Evolutionary conservation across 2,329 filamentous ascomycete genomes (phyloP), one percentile per base, ranked within the genome.

Genomic region (Verticillium isaacii): DNA sequence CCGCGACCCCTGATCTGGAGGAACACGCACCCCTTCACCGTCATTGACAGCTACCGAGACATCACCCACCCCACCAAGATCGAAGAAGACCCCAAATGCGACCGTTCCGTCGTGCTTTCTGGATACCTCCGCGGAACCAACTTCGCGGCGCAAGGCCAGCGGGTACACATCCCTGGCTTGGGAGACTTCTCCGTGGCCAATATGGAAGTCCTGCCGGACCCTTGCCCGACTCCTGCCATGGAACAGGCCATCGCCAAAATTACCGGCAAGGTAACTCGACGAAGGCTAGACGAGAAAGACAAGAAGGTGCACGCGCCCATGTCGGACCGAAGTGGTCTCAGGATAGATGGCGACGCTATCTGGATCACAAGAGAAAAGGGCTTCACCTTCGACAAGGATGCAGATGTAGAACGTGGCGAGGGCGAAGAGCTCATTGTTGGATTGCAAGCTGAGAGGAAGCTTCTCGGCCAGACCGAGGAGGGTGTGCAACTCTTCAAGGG

Each of bases 271-370:
- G 88, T 88, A 37, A 89, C 89, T 50, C 83, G 93, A 66, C 87
- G 89, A 70, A 85, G 93, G 61, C 78, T 99, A 15, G 95, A 96
- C 36, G 95, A 99, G 72, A 99, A 98, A 77, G 94, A 99, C 72
- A 97, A 97, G 78, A 87, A 96, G 68, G 80, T 99, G 5, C 96
- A 97, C 75, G 96, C 95, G 2, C 96, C 95, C 37, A 98, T 99
- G 94, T 97, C 93, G 32, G 95, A 99, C 76, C 93, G 97, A 37
- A 96, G 93, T 66, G 95, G 95, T 69, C 86, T 99, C 14, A 88
- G 98, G 72, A 94, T 99, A 59, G 95, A 99, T 68, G 96, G 96
- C 64, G 95, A 99, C 76, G 93, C 94, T 8, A 93, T 99, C 41
- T 99, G 96, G 79, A 97, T 89, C 63, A 89, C 86, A 11, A 79